These are phyloP conservation scores for cucumber (Cucumis sativus) DNA, from an alignment of 306 rosid species.

Conservation along the genomic window Cucumber_9930_V3 NC_026655.2:4606001-4606500, in stretches of 20 bases:
- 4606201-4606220: constrained; percentile 28
- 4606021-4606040: constrained; percentile 7
- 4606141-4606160: constrained; percentile 1
- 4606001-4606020: neutral
- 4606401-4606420: constrained; percentile 44
- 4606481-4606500: constrained; percentile 47
- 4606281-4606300: constrained; percentile 37
- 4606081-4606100: neutral
- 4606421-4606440: constrained; percentile 38
- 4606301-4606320: constrained; percentile 39
- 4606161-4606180: constrained; percentile 21
- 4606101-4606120: constrained; percentile 14
- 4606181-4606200: constrained; percentile 31
- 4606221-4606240: constrained; percentile 42
- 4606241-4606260: constrained; percentile 39
- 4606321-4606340: constrained; percentile 45
- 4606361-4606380: constrained; percentile 41
- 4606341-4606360: constrained; percentile 44
- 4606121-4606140: constrained; percentile 9
- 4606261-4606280: constrained; percentile 44
- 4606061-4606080: neutral
- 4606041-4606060: neutral
- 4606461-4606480: constrained; percentile 40
- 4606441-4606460: constrained; percentile 45
- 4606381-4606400: constrained; percentile 31